Percentiles rank a stretch among this genome's conserved stretches.
These are phyloP conservation scores for Phytophthora meadii DNA, from an alignment of 352 stramenopile species.

Conservation along the genomic window DNA sequence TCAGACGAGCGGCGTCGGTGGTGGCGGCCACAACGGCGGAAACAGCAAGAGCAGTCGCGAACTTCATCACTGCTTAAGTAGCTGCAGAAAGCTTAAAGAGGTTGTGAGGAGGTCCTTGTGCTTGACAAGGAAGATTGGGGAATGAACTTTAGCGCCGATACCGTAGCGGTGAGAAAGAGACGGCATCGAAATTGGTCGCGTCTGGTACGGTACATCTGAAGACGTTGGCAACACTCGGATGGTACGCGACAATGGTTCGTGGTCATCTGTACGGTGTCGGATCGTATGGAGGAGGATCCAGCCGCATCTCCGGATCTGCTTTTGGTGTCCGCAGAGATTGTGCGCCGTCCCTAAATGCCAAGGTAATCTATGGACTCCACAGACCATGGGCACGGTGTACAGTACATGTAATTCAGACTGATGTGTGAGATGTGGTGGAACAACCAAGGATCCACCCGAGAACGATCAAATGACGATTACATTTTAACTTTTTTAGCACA, in stretches of 20 bases:
- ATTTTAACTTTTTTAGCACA: too few relatives aligned
- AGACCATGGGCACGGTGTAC: too few relatives aligned
- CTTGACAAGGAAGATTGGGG: constrained; percentile 24
- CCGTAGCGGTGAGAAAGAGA: not conserved
- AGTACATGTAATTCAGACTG: too few relatives aligned
- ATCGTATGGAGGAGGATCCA: constrained; percentile 26
- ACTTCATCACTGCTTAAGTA: constrained; percentile 34
- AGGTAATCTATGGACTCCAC: not conserved
- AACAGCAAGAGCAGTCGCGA: constrained; percentile 15
- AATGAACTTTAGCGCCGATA: constrained; percentile 15
- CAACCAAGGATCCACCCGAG: too few relatives aligned
- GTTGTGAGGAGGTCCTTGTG: constrained; percentile 18
- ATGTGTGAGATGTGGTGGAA: too few relatives aligned
- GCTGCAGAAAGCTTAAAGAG: constrained; percentile 26
- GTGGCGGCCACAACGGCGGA: constrained; percentile 8
- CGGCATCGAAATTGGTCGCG: not conserved
- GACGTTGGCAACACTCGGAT: constrained; percentile 10
- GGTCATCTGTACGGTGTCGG: constrained; percentile 29
- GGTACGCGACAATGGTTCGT: constrained; percentile 22
- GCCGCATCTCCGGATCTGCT: constrained; percentile 22
- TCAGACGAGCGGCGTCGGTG: constrained; percentile 12
- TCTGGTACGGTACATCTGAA: not conserved
- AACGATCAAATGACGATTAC: too few relatives aligned
- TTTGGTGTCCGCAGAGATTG: constrained; percentile 12
- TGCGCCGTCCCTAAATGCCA: constrained; percentile 9